Evolutionary conservation across 768 basidiomycete species (phyloP).

Genomic region (Astraeus odoratus): DNA sequence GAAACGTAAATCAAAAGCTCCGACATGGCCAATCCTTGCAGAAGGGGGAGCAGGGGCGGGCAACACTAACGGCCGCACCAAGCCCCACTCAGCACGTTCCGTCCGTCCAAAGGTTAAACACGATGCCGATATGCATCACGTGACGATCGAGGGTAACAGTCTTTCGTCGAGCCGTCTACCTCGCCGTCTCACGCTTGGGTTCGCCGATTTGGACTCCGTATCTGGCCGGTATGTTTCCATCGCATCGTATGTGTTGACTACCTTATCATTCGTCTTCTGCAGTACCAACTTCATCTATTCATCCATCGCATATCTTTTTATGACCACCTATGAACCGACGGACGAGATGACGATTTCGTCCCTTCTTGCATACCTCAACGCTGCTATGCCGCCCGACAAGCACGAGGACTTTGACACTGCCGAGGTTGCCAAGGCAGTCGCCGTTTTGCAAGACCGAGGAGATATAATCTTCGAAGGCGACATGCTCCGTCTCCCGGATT

Average conservation of each 20-base stretch:
- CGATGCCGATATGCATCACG: slow-evolving; percentile 16
- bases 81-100: slow-evolving; percentile 17
- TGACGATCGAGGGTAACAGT: slow-evolving; percentile 11
- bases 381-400: slow-evolving; percentile 70
- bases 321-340: slow-evolving; percentile 55
- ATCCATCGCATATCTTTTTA: slow-evolving; percentile 59
- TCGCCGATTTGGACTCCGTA: slow-evolving; percentile 58
- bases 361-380: slow-evolving; percentile 65
- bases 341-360: slow-evolving; percentile 69
- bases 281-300: slow-evolving; percentile 55
- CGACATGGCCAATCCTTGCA: slow-evolving; percentile 13
- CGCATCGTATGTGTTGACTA: slow-evolving; percentile 4
- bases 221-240: slow-evolving; percentile 50
- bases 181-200: slow-evolving; percentile 22
- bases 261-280: background rate
- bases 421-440: slow-evolving; percentile 54
- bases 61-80: slow-evolving; percentile 9
- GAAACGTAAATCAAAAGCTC: slow-evolving; percentile 19
- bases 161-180: slow-evolving; percentile 14
- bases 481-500: slow-evolving; percentile 24
- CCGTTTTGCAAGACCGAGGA: slow-evolving; percentile 39
- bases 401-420: slow-evolving; percentile 77
- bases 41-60: slow-evolving; percentile 8
- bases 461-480: slow-evolving; percentile 49
- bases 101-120: slow-evolving; percentile 22